phyloP scores from a whole-genome alignment of 2,329 filamentous ascomycete genomes.

The Fusarium subglutinans region DNA sequence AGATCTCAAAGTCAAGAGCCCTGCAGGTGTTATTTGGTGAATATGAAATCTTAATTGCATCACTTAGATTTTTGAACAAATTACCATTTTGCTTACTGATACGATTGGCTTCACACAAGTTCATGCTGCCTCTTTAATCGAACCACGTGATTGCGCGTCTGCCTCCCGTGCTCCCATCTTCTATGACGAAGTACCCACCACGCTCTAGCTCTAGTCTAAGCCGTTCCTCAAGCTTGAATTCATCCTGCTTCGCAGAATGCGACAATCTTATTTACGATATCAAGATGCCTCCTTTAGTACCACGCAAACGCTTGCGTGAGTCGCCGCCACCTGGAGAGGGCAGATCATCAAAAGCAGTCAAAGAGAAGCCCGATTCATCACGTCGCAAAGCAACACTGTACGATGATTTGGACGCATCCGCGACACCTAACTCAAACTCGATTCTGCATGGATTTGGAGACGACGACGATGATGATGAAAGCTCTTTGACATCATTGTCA shows the following conservation, averaged over 20 bases:
- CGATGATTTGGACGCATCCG: slow-evolving; percentile 66
- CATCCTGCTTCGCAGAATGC: slow-evolving; percentile 17
- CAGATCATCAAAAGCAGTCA: slow-evolving; percentile 41
- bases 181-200: slow-evolving; percentile 30
- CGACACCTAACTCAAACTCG: slow-evolving; percentile 55
- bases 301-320: slow-evolving; percentile 71
- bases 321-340: slow-evolving; percentile 48
- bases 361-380: slow-evolving; percentile 33
- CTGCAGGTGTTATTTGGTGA: not conserved
- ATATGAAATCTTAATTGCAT: not conserved
- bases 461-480: slow-evolving; percentile 50
- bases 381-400: slow-evolving; percentile 66
- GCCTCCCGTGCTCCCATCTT: not conserved
- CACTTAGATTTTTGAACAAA: not conserved
- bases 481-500: slow-evolving; percentile 63
- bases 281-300: slow-evolving; percentile 73
- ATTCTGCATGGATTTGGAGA: slow-evolving; percentile 56
- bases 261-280: slow-evolving; percentile 8
- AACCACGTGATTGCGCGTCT: slow-evolving; percentile 21
- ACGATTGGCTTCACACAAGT: not conserved
- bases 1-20: not conserved
- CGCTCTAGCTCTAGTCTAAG: not conserved
- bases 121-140: not conserved
- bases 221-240: not conserved
- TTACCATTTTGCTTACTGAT: not conserved